These are phyloP conservation scores for Pistacia atlantica DNA, from an alignment of 345 rosid species.

Conservation along the genomic window DNA sequence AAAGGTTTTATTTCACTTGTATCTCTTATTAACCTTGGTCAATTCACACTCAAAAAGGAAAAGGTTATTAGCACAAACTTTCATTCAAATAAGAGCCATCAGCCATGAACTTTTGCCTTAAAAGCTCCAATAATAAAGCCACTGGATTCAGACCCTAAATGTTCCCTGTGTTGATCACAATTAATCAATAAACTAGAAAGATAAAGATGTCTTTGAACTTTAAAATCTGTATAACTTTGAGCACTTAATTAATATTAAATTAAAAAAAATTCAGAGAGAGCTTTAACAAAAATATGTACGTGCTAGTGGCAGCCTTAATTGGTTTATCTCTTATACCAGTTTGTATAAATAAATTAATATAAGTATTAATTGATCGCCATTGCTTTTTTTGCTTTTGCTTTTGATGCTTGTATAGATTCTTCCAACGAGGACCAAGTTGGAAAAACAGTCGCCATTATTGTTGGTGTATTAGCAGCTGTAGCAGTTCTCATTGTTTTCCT, in stretches of 20 bases:
- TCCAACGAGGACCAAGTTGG: conserved; percentile 63
- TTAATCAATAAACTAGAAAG: neutral
- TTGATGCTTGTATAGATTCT: conserved; percentile 49
- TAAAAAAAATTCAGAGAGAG: neutral
- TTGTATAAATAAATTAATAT: neutral
- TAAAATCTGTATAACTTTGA: too few species aligned
- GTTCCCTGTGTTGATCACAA: neutral
- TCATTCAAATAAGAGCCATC: conserved; percentile 20
- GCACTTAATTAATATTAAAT: too few species aligned
- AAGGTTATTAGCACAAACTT: conserved; percentile 19
- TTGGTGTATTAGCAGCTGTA: conserved; percentile 73
- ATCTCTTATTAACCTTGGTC: conserved; percentile 3
- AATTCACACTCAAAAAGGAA: conserved; percentile 16
- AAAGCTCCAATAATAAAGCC: conserved; percentile 10
- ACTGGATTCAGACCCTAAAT: neutral
- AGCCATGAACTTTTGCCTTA: conserved; percentile 5
- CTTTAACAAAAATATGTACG: neutral
- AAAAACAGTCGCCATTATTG: conserved; percentile 78
- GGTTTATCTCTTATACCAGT: neutral
- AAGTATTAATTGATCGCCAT: conserved; percentile 10
- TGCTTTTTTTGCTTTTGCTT: conserved; percentile 17
- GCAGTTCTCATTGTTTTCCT: conserved; percentile 74
- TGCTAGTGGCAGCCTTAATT: conserved; percentile 21
- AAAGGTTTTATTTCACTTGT: conserved; percentile 8
- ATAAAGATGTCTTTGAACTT: neutral